Base-by-base conservation (phyloP, 1,139 yeast genomes). In the Fermentozyma sake region DNA sequence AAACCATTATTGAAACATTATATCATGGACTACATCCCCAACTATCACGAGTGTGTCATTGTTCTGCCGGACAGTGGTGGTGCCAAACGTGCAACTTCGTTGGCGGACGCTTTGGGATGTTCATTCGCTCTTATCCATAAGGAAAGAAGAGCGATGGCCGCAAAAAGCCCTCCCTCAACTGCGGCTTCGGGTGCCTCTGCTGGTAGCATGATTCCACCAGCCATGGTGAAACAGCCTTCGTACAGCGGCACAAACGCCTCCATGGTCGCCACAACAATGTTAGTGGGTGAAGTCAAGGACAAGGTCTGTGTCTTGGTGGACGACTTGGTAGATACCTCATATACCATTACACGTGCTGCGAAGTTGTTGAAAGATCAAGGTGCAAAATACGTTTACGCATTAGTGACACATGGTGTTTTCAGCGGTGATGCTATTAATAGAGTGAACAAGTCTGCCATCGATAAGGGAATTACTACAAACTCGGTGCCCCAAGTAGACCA, bases 61-160 rank as follows among this genome's bases (percentile, higher is more conserved):
- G 96, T 89, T 16, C 84, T 95, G 1, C 96, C 96, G 0, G 96
- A 89, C 58, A 89, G 96, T 27, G 97, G 97, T 48, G 98, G 97
- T 37, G 97, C 97, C 27, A 91, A 91, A 53, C 68, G 97, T 39
- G 97, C 98, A 18, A 84, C 96, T 1, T 80, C 91, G 1, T 73
- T 91, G 38, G 98, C 98, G 2, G 99, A 91, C 57, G 75, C 84
- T 1, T 62, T 93, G 35, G 91, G 87, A 12, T 75, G 93, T 63
- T 73, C 89, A 18, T 89, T 93, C 65, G 98, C 99, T 0, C 68
- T 93, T 52, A 87, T 93, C 42, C 97, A 93, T 60, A 93, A 93
- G 57, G 99, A 93, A 52, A 72, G 96, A 50, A 69, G 95, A 38
- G 75, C 79, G 26, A 67, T 65, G 35, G 46, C 51, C 6, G 51